Evolutionary conservation across 805 yeast species (phyloP).

Genomic region (Monosporozyma unispora): DNA sequence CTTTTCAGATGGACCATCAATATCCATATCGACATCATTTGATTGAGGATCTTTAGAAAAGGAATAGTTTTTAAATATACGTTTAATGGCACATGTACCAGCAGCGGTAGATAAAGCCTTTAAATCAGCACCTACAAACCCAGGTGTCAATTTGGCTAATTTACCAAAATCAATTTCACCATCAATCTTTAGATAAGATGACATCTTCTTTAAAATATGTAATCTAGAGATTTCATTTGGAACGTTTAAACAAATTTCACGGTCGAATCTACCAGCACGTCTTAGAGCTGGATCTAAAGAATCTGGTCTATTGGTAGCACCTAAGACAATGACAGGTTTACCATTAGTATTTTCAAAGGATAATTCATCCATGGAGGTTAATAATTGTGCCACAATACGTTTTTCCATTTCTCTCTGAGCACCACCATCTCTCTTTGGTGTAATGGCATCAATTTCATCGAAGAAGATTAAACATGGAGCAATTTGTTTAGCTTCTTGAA

Average conservation of each 20-base stretch:
- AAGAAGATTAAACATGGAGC: constrained; percentile 93
- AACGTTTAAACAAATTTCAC: constrained; percentile 91
- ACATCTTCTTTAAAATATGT: constrained; percentile 68
- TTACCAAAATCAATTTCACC: constrained; percentile 61
- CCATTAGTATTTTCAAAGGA: constrained; percentile 83
- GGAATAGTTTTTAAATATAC: constrained; percentile 60
- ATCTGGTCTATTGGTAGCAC: constrained; percentile 96
- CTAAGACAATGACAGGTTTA: constrained; percentile 86
- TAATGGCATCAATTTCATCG: constrained; percentile 96
- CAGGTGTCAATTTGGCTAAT: constrained; percentile 90
- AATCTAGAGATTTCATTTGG: constrained; percentile 80
- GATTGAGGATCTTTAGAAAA: constrained; percentile 1
- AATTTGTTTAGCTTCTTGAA: constrained; percentile 79
- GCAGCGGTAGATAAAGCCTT: constrained; percentile 92
- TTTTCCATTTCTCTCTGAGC: constrained; percentile 98
- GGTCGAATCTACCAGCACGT: constrained; percentile 93
- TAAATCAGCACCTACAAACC: constrained; percentile 95
- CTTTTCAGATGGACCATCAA: constrained; percentile 14
- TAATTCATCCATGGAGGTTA: constrained; percentile 91
- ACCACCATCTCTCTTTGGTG: constrained; percentile 90
- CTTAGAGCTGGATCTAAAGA: constrained; percentile 89
- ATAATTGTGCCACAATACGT: constrained; percentile 88
- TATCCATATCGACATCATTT: constrained; percentile 10
- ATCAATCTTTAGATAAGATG: constrained; percentile 52
- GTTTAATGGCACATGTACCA: constrained; percentile 85